Base-by-base conservation (phyloP, 2,329 filamentous ascomycete species). In the Colletotrichum destructivum region DNA sequence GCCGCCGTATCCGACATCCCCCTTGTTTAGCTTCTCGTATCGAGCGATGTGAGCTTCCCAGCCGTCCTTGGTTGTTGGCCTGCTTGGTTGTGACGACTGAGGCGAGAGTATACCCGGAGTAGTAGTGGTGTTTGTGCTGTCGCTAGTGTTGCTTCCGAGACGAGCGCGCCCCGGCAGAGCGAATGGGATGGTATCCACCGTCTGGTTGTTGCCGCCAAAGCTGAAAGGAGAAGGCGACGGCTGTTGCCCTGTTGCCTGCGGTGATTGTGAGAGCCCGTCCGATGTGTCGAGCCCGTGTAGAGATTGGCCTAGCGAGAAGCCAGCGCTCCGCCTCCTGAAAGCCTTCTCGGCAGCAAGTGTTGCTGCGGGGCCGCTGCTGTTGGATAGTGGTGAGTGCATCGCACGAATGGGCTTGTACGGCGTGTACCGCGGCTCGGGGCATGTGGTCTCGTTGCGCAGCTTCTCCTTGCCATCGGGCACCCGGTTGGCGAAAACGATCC, bases 391-490 rank as follows among this genome's bases (percentile, higher is more conserved):
- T 54, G 78, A 79, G 23, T 84, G 82, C 85, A 88, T 88, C 42
- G 86, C 83, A 8, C 88, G 84, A 47, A 86, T 82, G 3, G 93
- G 89, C 79, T 95, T 98, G 84, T 98, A 98, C 1, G 91, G 87
- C 66, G 91, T 94, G 79, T 94, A 99, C 23, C 91, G 90, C 23
- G 96, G 96, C 76, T 98, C 95, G 0, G 96, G 96, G 71, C 93
- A 88, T 47, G 96, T 95, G 6, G 96, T 92, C 80, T 99, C 96
- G 77, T 97, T 98, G 42, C 92, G 89, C 49, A 99, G 87, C 78
- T 92, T 96, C 82, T 98, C 96, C 79, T 98, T 98, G 51, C 94
- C 96, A 76, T 98, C 96, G 0, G 96, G 96, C 0, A 98, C 96
- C 35, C 96, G 91, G 79, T 98, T 98, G 65, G 96, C 96, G 80